Conservation (phyloP, 106 monocot genomes). For the Dioscorea alata region DNA sequence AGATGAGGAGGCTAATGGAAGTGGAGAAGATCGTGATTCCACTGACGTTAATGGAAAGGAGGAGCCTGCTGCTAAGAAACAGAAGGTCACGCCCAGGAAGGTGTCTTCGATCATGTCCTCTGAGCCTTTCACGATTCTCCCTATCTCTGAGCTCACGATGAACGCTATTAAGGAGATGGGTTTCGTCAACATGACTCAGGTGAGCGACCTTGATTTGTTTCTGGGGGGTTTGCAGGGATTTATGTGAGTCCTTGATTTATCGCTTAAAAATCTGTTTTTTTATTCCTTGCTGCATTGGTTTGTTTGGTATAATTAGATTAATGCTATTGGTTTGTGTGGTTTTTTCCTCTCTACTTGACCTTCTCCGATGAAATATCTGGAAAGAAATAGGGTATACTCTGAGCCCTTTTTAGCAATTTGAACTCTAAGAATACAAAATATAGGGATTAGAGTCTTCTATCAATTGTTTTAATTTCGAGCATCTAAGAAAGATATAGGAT, state of each 20-base stretch:
- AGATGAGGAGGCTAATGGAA: not conserved
- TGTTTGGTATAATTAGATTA: not conserved
- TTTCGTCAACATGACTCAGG: conserved; percentile 81
- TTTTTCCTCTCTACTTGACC: not conserved
- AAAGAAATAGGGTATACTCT: no score
- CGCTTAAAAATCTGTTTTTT: not conserved
- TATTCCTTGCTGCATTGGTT: not conserved
- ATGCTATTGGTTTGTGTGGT: not conserved
- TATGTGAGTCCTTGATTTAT: not conserved
- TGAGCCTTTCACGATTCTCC: conserved; percentile 53
- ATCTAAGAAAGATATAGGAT: not conserved
- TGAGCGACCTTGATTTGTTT: not conserved
- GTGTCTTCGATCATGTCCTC: conserved; percentile 48
- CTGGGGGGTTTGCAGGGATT: not conserved
- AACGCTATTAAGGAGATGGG: conserved; percentile 71
- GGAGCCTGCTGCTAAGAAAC: conserved; percentile 19
- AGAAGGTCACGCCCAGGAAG: conserved; percentile 17
- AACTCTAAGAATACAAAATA: no score
- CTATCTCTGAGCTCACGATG: conserved; percentile 51
- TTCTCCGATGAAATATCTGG: no score
- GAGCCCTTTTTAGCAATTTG: no score
- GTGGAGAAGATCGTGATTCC: not conserved
- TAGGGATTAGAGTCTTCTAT: no score
- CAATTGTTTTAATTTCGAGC: no score
- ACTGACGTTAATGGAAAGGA: conserved; percentile 14